A percentile compares a stretch with the other conserved stretches of the same genome.
phyloP scores from a whole-genome alignment of 306 rosid genomes.

The Luffa acutangula region DNA sequence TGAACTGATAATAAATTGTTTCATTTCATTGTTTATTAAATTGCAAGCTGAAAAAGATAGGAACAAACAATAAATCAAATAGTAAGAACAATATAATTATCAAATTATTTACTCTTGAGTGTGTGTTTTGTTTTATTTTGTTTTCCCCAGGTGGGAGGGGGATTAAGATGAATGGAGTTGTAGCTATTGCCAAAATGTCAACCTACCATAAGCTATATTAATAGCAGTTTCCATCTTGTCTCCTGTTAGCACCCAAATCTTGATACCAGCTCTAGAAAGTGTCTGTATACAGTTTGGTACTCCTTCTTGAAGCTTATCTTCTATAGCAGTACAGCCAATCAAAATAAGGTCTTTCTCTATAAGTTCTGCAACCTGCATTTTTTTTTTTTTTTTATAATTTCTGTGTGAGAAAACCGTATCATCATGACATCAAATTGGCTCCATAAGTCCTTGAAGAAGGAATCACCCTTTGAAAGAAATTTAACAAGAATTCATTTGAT shows the following conservation, averaged over 20 bases:
- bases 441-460: neutral
- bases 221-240: slow-evolving; percentile 99
- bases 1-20: slow-evolving; percentile 76
- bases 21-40: slow-evolving; percentile 87
- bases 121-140: neutral
- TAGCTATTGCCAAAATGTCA: slow-evolving; percentile 9
- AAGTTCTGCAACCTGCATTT: slow-evolving; percentile 84
- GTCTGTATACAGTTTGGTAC: slow-evolving; percentile 93
- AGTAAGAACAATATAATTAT: neutral
- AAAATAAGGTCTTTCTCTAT: slow-evolving; percentile 76
- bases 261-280: slow-evolving; percentile 89
- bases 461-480: neutral
- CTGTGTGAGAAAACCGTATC: neutral
- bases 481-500: neutral
- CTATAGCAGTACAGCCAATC: slow-evolving; percentile 95
- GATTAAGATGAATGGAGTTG: slow-evolving; percentile 1
- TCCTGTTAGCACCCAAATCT: slow-evolving; percentile 94
- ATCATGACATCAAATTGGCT: neutral
- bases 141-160: neutral
- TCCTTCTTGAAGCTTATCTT: slow-evolving; percentile 99
- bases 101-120: neutral
- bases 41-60: slow-evolving; percentile 63
- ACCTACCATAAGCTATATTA: slow-evolving; percentile 91
- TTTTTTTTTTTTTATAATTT: slow-evolving; percentile 4
- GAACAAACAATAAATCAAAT: slow-evolving; percentile 10